Evolutionary conservation across 1,139 yeast species (phyloP).

Genomic region (Pichia cactophila): DNA sequence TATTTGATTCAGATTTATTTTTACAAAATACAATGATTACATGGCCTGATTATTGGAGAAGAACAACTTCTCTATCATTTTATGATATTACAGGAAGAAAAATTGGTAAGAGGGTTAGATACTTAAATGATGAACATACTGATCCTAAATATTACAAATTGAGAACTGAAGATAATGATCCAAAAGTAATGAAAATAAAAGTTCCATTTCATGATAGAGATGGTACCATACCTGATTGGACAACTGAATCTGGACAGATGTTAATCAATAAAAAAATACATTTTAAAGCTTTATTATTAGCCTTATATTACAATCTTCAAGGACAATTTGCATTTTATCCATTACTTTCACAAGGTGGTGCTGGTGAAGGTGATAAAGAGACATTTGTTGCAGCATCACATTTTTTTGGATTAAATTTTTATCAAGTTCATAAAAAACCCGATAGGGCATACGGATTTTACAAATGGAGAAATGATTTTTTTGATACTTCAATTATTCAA

Average conservation of each 20-base stretch:
- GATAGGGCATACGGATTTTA: constrained; percentile 29
- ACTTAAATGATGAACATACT: constrained; percentile 25
- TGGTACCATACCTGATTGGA: constrained; percentile 53
- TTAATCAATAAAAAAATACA: constrained; percentile 47
- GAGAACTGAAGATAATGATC: constrained; percentile 28
- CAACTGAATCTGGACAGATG: constrained; percentile 58
- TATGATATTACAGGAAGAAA: constrained; percentile 44
- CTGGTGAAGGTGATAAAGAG: constrained; percentile 61
- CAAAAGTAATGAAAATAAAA: constrained; percentile 18
- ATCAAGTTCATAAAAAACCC: constrained; percentile 41
- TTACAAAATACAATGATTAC: constrained; percentile 29
- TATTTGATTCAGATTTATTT: constrained; percentile 36
- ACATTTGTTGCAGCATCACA: constrained; percentile 60
- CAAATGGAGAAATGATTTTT: constrained; percentile 19
- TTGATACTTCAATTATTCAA: constrained; percentile 49
- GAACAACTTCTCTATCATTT: constrained; percentile 51
- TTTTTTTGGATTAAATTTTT: constrained; percentile 41
- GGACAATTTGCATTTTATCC: constrained; percentile 52
- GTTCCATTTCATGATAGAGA: constrained; percentile 45
- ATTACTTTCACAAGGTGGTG: constrained; percentile 51
- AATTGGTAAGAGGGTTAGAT: constrained; percentile 23
- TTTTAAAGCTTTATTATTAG: constrained; percentile 41
- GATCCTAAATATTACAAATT: constrained; percentile 21
- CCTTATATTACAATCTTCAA: constrained; percentile 50
- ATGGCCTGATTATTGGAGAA: constrained; percentile 68